These are phyloP conservation scores for Pelagophyceae sp. DNA, from an alignment of 352 stramenopile genomes.

Conservation along the genomic window DNA sequence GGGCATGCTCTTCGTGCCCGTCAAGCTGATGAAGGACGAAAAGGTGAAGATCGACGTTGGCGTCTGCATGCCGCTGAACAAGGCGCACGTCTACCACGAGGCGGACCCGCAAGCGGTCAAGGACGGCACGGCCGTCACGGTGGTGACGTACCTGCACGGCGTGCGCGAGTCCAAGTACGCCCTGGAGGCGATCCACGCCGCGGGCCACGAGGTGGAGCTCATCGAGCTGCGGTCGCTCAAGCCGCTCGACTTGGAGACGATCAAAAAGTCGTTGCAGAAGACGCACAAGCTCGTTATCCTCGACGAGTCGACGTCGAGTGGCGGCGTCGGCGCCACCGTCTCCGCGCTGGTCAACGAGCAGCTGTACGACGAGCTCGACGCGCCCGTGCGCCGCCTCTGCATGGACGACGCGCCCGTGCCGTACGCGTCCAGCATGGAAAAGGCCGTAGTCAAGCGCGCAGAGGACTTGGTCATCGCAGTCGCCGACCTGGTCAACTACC, in stretches of 20 bases:
- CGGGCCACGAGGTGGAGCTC: conserved; percentile 70
- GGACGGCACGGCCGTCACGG: conserved; percentile 60
- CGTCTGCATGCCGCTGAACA: conserved; percentile 66
- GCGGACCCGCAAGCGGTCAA: conserved; percentile 52
- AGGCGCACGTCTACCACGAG: conserved; percentile 59
- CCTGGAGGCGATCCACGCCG: conserved; percentile 53
- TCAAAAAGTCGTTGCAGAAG: conserved; percentile 52
- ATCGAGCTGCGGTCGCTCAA: conserved; percentile 74
- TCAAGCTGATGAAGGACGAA: conserved; percentile 79
- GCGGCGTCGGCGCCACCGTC: conserved; percentile 70
- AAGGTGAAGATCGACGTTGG: conserved; percentile 63
- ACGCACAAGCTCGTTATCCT: conserved; percentile 69
- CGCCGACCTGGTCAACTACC: conserved; percentile 39
- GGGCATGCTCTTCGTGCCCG: conserved; percentile 71
- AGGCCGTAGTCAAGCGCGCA: conserved; percentile 63
- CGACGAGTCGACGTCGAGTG: conserved; percentile 67
- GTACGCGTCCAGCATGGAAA: conserved; percentile 72
- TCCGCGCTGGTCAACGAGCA: conserved; percentile 64
- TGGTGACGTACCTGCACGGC: conserved; percentile 75
- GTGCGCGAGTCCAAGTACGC: conserved; percentile 65
- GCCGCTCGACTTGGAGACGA: conserved; percentile 73
- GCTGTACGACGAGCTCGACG: conserved; percentile 71
- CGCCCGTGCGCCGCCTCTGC: conserved; percentile 66
- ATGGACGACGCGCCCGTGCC: conserved; percentile 79
- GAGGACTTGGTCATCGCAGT: conserved; percentile 58